Conservation (phyloP, 2,329 filamentous ascomycete genomes). For the Neurospora crassa region DNA sequence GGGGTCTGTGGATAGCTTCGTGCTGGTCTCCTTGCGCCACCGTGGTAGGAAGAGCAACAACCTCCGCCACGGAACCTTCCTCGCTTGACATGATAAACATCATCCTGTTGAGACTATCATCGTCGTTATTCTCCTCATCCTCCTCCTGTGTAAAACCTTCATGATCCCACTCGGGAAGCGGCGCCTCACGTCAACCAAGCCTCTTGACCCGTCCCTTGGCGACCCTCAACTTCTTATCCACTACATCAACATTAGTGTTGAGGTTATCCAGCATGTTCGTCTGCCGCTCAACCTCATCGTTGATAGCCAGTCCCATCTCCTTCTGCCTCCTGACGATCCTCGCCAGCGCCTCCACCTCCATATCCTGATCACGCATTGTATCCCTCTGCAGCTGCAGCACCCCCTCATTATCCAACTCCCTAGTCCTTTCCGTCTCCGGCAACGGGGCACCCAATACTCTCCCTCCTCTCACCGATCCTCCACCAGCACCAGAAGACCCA, state of each 20-base stretch:
- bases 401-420: constrained; percentile 67
- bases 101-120: background rate
- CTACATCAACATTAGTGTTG: constrained; percentile 55
- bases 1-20: constrained; percentile 3
- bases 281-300: constrained; percentile 63
- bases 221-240: constrained; percentile 60
- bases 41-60: background rate
- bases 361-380: constrained; percentile 66
- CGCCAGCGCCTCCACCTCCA: constrained; percentile 58
- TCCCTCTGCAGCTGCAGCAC: constrained; percentile 65
- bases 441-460: constrained; percentile 64
- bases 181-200: constrained; percentile 31
- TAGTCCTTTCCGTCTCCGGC: constrained; percentile 65
- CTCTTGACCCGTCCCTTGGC: constrained; percentile 64
- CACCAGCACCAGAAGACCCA: constrained; percentile 16
- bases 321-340: constrained; percentile 63
- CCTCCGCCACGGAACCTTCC: background rate
- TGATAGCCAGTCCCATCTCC: constrained; percentile 69
- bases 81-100: background rate
- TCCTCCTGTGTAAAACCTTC: constrained; percentile 1
- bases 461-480: constrained; percentile 30
- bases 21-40: background rate
- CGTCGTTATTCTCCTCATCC: background rate
- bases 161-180: constrained; percentile 6
- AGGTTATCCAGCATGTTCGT: constrained; percentile 59